These are phyloP conservation scores for Nicotiana attenuata DNA, from an alignment of 257 asterid species.

Conservation along the genomic window DNA sequence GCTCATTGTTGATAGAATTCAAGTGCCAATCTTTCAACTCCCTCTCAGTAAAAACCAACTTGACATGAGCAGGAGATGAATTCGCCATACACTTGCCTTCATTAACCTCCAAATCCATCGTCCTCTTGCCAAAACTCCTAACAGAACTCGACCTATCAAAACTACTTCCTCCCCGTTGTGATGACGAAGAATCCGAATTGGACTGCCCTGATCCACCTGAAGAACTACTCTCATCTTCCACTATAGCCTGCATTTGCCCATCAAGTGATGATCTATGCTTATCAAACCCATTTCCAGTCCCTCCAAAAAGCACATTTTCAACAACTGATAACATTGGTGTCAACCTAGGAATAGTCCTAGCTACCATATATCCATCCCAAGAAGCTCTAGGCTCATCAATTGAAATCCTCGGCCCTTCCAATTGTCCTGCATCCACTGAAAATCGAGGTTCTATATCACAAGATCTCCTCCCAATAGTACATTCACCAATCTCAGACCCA, in stretches of 20 bases:
- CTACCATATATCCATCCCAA: conserved; percentile 96
- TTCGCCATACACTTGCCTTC: conserved; percentile 18
- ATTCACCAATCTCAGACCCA: conserved; percentile 38
- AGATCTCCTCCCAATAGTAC: conserved; percentile 51
- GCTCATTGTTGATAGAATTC: conserved; percentile 42
- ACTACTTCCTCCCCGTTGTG: conserved; percentile 69
- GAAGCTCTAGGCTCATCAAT: conserved; percentile 93
- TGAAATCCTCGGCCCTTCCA: conserved; percentile 32
- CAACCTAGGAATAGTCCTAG: conserved; percentile 77
- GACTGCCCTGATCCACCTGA: conserved; percentile 72
- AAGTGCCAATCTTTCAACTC: conserved; percentile 84
- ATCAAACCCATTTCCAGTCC: conserved; percentile 39
- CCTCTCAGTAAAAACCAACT: conserved; percentile 81
- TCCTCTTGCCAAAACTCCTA: conserved; percentile 67
- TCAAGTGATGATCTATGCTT: conserved; percentile 60
- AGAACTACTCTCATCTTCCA: conserved; percentile 73
- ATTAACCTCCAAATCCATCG: conserved; percentile 41
- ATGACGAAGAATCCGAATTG: conserved; percentile 80
- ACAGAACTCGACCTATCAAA: conserved; percentile 88
- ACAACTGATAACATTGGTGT: conserved; percentile 81
- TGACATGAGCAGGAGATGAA: conserved; percentile 54
- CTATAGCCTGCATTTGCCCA: conserved; percentile 81
- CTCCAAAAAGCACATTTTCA: conserved; percentile 52
- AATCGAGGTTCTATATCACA: conserved; percentile 62
- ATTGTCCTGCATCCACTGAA: conserved; percentile 55